Evolutionary conservation across 2,329 filamentous ascomycete genomes (phyloP).

Genomic region (Aspergillus floridensis): DNA sequence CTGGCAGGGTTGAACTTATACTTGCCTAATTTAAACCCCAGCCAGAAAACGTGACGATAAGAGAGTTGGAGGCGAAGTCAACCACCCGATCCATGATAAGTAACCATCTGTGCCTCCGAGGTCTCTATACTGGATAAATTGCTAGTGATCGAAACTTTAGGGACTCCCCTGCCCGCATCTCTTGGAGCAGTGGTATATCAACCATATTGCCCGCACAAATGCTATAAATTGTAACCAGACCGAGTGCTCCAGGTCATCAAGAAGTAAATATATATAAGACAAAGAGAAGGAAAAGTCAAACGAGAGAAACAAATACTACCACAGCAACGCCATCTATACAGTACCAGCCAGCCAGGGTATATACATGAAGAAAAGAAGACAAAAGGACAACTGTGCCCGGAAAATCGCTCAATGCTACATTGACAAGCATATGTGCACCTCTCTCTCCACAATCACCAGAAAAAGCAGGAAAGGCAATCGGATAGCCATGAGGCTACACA

Average conservation of each 20-base stretch:
- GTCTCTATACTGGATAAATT: background rate
- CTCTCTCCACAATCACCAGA: constrained; percentile 6
- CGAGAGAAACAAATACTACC: background rate
- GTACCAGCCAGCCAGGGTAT: constrained; percentile 33
- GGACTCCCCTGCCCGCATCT: background rate
- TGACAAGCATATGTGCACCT: background rate
- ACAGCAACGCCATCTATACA: constrained; percentile 34
- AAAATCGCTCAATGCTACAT: background rate
- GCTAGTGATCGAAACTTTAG: too few relatives aligned
- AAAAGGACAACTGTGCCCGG: constrained; percentile 10
- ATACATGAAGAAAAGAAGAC: constrained; percentile 24
- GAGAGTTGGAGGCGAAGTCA: background rate
- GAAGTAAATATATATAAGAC: constrained; percentile 1
- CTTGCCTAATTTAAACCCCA: background rate
- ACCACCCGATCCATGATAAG: background rate
- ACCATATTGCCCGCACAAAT: background rate
- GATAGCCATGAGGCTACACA: constrained; percentile 22
- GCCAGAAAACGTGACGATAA: background rate
- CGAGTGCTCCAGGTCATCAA: background rate
- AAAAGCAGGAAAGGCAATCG: background rate
- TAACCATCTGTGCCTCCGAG: background rate
- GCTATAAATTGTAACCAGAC: background rate
- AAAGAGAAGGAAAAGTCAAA: constrained; percentile 5
- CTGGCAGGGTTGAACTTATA: background rate
- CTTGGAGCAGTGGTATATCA: background rate